A percentile compares a stretch with the other conserved stretches of the same genome.
These are phyloP conservation scores for Pythium dissotocum DNA, from an alignment of 352 stramenopile species.

Conservation along the genomic window DNA sequence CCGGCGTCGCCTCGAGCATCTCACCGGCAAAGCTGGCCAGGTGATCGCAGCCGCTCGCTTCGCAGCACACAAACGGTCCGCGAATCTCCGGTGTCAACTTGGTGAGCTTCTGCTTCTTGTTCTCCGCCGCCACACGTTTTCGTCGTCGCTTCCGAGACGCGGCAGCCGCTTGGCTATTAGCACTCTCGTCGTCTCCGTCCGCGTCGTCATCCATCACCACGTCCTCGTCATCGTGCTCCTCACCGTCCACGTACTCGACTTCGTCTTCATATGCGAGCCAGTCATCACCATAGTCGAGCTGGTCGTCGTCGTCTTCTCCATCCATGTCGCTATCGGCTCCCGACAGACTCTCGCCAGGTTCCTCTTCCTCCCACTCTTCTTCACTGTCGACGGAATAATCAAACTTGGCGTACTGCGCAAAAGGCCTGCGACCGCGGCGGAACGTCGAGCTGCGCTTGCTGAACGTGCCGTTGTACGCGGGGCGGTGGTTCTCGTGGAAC, in stretches of 20 bases:
- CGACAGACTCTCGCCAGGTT: conserved; percentile 82
- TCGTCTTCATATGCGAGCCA: conserved; percentile 89
- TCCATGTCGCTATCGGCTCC: conserved; percentile 64
- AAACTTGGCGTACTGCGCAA: conserved; percentile 60
- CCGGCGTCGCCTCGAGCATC: conserved; percentile 7
- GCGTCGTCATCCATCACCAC: conserved; percentile 26
- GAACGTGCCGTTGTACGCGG: conserved; percentile 82
- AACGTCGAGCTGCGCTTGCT: conserved; percentile 54
- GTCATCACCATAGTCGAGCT: conserved; percentile 82
- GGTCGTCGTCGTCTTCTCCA: conserved; percentile 76
- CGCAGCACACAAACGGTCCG: conserved; percentile 45
- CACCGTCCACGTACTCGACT: conserved; percentile 70
- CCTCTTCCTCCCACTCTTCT: conserved; percentile 89
- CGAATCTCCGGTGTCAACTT: conserved; percentile 68
- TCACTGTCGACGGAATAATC: conserved; percentile 86
- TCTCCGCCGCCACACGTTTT: conserved; percentile 28
- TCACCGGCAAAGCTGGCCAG: conserved; percentile 17
- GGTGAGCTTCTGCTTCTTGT: conserved; percentile 61
- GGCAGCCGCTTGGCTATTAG: not conserved
- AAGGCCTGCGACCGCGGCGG: conserved; percentile 59
- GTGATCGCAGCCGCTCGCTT: conserved; percentile 14
- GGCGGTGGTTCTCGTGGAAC: conserved; percentile 83
- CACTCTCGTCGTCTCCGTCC: conserved; percentile 37
- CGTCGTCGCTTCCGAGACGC: conserved; percentile 54
- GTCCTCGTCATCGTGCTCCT: conserved; percentile 41